phyloP scores from a whole-genome alignment of 139 green algal genomes.

The Micromonas commoda region DNA sequence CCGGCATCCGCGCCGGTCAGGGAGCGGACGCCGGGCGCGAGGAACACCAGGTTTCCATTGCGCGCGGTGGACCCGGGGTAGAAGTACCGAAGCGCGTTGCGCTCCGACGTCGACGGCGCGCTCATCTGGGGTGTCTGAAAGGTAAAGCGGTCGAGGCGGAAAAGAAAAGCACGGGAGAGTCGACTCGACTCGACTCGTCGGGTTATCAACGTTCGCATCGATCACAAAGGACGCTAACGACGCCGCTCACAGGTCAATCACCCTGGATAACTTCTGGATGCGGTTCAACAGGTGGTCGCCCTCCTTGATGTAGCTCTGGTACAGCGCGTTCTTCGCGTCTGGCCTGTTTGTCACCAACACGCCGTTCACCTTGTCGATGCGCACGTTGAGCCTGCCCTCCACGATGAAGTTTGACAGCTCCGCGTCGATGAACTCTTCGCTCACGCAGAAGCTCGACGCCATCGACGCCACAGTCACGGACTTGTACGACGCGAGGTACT shows the following conservation, averaged over 20 bases:
- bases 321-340: slow-evolving; percentile 86
- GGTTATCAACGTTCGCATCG: too few species aligned
- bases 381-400: slow-evolving; percentile 77
- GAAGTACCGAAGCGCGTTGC: not conserved
- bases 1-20: not conserved
- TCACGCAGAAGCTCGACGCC: slow-evolving; percentile 76
- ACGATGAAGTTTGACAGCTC: slow-evolving; percentile 91
- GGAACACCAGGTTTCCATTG: not conserved
- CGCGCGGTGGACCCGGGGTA: not conserved
- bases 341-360: slow-evolving; percentile 89
- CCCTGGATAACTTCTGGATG: slow-evolving; percentile 88
- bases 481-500: slow-evolving; percentile 97
- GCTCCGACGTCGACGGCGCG: not conserved
- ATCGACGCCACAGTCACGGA: slow-evolving; percentile 86
- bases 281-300: slow-evolving; percentile 91
- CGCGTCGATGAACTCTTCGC: slow-evolving; percentile 49
- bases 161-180: too few species aligned
- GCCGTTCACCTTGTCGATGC: slow-evolving; percentile 86
- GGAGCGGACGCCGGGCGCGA: not conserved
- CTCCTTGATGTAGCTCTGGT: slow-evolving; percentile 80
- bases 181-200: too few species aligned
- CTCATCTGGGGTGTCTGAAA: not conserved
- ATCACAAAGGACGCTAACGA: too few species aligned
- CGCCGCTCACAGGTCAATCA: slow-evolving; percentile 85
- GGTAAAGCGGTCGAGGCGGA: not conserved